These are phyloP conservation scores for Hirschioporus abietinus DNA, from an alignment of 768 basidiomycete genomes.

Conservation along the genomic window DNA sequence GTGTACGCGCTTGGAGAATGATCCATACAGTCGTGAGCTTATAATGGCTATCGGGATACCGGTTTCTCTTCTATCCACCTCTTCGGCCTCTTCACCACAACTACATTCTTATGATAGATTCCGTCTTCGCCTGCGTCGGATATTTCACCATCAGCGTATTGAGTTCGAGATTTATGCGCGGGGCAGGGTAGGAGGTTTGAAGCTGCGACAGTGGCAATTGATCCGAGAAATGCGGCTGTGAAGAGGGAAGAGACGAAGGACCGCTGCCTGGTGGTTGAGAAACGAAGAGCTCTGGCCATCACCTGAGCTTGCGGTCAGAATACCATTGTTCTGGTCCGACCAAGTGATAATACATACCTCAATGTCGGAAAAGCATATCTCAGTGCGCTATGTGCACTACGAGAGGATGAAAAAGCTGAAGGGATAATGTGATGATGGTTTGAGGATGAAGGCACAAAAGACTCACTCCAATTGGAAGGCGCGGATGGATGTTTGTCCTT, in stretches of 20 bases:
- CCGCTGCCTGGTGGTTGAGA: conserved; percentile 32
- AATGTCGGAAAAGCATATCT: neutral
- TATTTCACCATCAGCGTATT: conserved; percentile 51
- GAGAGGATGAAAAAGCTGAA: neutral
- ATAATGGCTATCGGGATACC: conserved; percentile 10
- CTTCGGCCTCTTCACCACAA: conserved; percentile 58
- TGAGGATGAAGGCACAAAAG: neutral
- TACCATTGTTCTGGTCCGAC: neutral
- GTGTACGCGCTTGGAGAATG: neutral
- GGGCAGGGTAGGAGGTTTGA: conserved; percentile 79
- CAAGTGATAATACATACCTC: neutral
- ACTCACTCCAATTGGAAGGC: neutral
- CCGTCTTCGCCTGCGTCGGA: conserved; percentile 16
- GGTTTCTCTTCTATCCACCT: conserved; percentile 80
- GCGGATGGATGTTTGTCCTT: neutral
- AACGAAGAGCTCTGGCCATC: conserved; percentile 15
- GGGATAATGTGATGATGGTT: neutral
- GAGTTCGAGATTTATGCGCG: conserved; percentile 50
- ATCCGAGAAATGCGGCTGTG: conserved; percentile 71
- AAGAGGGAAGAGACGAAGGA: conserved; percentile 76
- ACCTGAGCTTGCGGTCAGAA: conserved; percentile 1
- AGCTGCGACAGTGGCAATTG: conserved; percentile 74
- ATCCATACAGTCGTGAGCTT: neutral
- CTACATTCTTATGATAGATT: conserved; percentile 26
- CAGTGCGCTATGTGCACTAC: neutral